Base-by-base conservation (phyloP, 1,284 basidiomycete species). In the Erythrobasidium hasegawianum region DNA sequence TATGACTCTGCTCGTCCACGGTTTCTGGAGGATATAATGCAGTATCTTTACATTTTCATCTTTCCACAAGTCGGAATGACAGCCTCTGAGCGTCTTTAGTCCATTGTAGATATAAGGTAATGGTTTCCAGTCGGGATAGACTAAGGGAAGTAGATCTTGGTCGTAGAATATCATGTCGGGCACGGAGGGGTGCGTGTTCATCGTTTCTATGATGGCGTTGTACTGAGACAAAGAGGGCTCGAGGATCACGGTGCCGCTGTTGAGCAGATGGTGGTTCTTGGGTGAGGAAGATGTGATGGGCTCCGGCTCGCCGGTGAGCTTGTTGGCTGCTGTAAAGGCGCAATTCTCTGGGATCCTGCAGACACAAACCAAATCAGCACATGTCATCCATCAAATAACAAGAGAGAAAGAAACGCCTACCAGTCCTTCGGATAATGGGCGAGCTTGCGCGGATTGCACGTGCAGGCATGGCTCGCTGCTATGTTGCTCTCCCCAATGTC, bases 401-500 rank as follows among this genome's bases (percentile, higher is more conserved):
- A n/a, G n/a, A n/a, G n/a, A n/a, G n/a, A n/a, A n/a, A n/a, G n/a
- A n/a, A n/a, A n/a, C n/a, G n/a, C 72, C n/a, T n/a, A 91, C 94
- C 94, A 97, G 75, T 96, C 90, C 4, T 75, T 73, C 1, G 95
- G 94, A 77, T 97, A 97, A 74, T 93, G 89, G 0, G 81, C 71
- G 45, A 94, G 78, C 74, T 85, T 86, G 59, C 86, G 84, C 5
- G 94, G 94, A 76, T 97, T 97, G 81, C 94, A 97, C 1, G 93
- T 87, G 76, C 94, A 97, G 7, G 86, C 93, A 71, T 94, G 93
- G 0, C 81, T 83, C 0, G 91, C 91, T 2, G 89, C 91, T 66
- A 97, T 94, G 77, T 85, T 84, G 49, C 49, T 55, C 29, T n/a
- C 14, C 9, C 84, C 81, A 29, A 90, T 73, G 22, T 56, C 57